A percentile compares a stretch with the other conserved stretches of the same genome.
These are phyloP conservation scores for Craterostigma plantagineum DNA, from an alignment of 257 asterid species.

Conservation along the genomic window DNA sequence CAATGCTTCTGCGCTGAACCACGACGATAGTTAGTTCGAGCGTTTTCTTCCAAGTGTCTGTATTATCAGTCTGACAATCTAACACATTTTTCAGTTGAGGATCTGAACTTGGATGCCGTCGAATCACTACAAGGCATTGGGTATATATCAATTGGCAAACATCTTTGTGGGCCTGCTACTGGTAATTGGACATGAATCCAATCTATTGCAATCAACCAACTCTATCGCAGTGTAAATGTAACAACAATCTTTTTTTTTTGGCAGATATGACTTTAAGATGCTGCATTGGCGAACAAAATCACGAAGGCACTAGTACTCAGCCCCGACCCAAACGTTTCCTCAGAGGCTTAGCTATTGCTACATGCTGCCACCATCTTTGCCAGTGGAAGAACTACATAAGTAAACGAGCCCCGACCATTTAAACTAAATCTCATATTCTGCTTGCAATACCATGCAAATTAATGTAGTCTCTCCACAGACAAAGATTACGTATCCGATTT, in stretches of 20 bases:
- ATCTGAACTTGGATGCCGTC: slow-evolving; percentile 54
- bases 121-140: slow-evolving; percentile 36
- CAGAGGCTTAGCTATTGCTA: slow-evolving; percentile 71
- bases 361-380: slow-evolving; percentile 97
- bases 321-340: slow-evolving; percentile 21
- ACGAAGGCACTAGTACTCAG: too few species aligned
- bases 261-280: slow-evolving; percentile 79
- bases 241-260: slow-evolving; percentile 10
- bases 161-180: slow-evolving; percentile 93
- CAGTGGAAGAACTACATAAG: slow-evolving; percentile 84
- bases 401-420: slow-evolving; percentile 6
- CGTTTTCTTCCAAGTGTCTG: not conserved
- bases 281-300: slow-evolving; percentile 25
- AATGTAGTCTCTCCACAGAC: slow-evolving; percentile 30
- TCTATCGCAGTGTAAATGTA: not conserved
- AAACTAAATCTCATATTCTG: not conserved
- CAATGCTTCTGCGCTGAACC: too few species aligned
- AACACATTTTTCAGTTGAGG: slow-evolving; percentile 51
- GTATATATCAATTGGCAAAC: slow-evolving; percentile 72
- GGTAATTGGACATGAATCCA: slow-evolving; percentile 21
- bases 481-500: slow-evolving; percentile 37
- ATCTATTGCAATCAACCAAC: too few species aligned
- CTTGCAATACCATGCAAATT: not conserved
- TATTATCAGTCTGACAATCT: slow-evolving; percentile 3
- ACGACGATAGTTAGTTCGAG: too few species aligned